A percentile compares a stretch with the other conserved stretches of the same genome.
Evolutionary conservation across 2,329 filamentous ascomycete genomes (phyloP).

Genomic region (Curvularia sp.): DNA sequence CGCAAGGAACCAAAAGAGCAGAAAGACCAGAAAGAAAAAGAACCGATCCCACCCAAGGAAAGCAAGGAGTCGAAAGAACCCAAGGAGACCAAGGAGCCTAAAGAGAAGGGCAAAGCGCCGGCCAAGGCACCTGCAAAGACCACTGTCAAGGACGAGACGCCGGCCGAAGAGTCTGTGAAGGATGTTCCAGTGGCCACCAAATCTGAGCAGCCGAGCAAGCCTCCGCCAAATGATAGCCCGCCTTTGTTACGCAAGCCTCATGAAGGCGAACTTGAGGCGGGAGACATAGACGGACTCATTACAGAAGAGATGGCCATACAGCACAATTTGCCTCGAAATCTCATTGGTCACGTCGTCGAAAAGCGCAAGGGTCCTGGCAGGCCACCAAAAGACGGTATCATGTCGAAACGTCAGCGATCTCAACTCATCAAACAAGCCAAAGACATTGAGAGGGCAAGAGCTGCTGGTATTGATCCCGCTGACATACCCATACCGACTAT

Average conservation of each 20-base stretch:
- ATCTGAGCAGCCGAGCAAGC: constrained; percentile 32
- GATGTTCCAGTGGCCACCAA: constrained; percentile 40
- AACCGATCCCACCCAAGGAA: constrained; percentile 22
- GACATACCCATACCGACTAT: constrained; percentile 45
- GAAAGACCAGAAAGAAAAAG: constrained; percentile 30
- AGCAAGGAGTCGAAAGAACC: constrained; percentile 29
- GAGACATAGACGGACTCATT: constrained; percentile 45
- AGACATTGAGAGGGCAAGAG: constrained; percentile 54
- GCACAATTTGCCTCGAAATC: constrained; percentile 49
- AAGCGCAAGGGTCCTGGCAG: constrained; percentile 80
- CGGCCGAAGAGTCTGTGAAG: constrained; percentile 33
- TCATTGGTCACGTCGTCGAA: constrained; percentile 56
- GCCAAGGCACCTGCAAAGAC: constrained; percentile 36
- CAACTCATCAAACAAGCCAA: constrained; percentile 67
- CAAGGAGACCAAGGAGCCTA: constrained; percentile 30
- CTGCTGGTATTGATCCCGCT: constrained; percentile 48
- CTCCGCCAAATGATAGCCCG: constrained; percentile 39
- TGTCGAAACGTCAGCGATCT: constrained; percentile 78
- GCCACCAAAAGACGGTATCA: constrained; percentile 81
- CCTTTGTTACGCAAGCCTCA: constrained; percentile 38
- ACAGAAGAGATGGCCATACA: constrained; percentile 51
- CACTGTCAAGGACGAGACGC: constrained; percentile 38
- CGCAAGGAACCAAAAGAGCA: constrained; percentile 24
- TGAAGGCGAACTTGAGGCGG: constrained; percentile 42
- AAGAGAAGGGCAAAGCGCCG: constrained; percentile 35